phyloP scores from a whole-genome alignment of 768 basidiomycete genomes.

The Leccinum longicurvipes region DNA sequence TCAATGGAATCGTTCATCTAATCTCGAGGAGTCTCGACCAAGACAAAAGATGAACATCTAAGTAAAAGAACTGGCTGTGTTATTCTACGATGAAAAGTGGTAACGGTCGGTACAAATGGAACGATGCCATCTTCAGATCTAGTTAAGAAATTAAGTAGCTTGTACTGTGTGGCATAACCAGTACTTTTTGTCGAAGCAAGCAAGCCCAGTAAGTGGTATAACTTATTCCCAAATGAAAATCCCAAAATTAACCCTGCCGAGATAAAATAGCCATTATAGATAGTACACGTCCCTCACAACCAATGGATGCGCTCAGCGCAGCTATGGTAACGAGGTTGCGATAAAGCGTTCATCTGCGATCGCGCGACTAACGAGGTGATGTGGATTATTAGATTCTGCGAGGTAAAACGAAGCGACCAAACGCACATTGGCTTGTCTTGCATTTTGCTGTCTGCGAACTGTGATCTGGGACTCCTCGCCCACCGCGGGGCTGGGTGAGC shows the following conservation, averaged over 20 bases:
- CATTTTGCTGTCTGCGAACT: conserved; percentile 28
- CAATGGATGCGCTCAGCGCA: conserved; percentile 22
- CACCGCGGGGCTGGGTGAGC: conserved; percentile 32
- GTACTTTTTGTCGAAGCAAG: conserved; percentile 22
- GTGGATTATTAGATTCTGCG: conserved; percentile 13
- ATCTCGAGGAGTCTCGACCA: conserved; percentile 10
- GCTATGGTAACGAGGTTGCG: conserved; percentile 9
- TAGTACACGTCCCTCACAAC: conserved; percentile 14
- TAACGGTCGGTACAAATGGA: conserved; percentile 16
- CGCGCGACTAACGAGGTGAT: conserved; percentile 24
- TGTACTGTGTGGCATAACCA: conserved; percentile 17
- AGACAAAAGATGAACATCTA: background rate
- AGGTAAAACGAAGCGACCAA: background rate
- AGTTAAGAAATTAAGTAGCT: conserved; percentile 9
- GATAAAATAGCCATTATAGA: conserved; percentile 21
- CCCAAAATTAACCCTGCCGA: conserved; percentile 22
- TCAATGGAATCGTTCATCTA: conserved; percentile 10
- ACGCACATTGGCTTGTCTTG: conserved; percentile 23
- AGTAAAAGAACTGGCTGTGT: conserved; percentile 4
- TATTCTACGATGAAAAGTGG: conserved; percentile 8
- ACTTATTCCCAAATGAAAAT: conserved; percentile 24
- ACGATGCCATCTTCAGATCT: conserved; percentile 4
- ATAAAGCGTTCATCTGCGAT: conserved; percentile 26
- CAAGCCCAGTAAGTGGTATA: conserved; percentile 20
- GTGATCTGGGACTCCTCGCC: conserved; percentile 33